These are phyloP conservation scores for Kodamaea neixiangensis DNA, from an alignment of 805 yeast genomes.

Conservation along the genomic window DNA sequence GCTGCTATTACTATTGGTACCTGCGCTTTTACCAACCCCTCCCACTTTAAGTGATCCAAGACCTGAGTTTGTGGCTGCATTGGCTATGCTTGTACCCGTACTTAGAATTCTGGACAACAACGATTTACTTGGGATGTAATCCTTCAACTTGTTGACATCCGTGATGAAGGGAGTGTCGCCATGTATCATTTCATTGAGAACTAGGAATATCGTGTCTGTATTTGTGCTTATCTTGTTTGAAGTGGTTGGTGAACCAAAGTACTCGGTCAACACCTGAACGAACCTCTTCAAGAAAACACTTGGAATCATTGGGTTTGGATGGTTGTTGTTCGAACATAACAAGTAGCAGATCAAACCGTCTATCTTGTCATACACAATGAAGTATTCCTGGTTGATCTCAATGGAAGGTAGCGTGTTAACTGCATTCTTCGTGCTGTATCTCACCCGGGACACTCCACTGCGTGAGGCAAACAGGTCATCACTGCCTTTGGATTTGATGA, in stretches of 20 bases:
- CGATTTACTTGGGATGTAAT: constrained; percentile 66
- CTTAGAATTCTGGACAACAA: constrained; percentile 54
- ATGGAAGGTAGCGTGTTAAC: constrained; percentile 21
- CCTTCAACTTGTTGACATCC: constrained; percentile 69
- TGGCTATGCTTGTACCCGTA: constrained; percentile 31
- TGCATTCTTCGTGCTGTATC: background rate
- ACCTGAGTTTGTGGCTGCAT: constrained; percentile 21
- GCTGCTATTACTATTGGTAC: constrained; percentile 6
- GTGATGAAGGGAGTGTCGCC: constrained; percentile 72
- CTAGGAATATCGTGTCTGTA: constrained; percentile 65
- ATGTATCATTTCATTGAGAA: constrained; percentile 78
- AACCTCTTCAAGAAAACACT: constrained; percentile 53
- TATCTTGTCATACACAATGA: constrained; percentile 24
- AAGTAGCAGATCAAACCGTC: constrained; percentile 29
- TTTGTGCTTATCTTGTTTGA: constrained; percentile 64
- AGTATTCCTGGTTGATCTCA: constrained; percentile 32
- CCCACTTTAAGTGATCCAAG: background rate
- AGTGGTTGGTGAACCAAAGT: constrained; percentile 58
- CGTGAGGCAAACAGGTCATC: background rate
- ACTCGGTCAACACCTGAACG: constrained; percentile 54
- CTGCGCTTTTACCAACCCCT: background rate
- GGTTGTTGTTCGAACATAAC: constrained; percentile 22
- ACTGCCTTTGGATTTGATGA: constrained; percentile 15
- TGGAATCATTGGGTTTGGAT: constrained; percentile 54
- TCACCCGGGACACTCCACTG: background rate